Conservation (phyloP, 345 rosid species). For the Eucalyptus pauciflora region DNA sequence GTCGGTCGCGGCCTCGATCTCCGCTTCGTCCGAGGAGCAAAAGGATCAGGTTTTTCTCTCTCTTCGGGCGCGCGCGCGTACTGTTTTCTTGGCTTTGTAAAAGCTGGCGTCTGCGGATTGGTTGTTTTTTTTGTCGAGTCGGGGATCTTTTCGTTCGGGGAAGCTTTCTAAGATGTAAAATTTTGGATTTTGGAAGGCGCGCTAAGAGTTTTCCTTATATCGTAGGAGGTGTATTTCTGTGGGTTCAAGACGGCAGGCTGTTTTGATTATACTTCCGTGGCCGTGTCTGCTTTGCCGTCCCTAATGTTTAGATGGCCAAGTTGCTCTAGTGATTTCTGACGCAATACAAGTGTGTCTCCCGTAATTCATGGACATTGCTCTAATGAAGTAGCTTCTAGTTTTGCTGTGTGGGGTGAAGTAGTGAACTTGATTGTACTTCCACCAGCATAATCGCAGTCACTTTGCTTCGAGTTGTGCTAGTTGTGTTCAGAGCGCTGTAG, state of each 20-base stretch:
- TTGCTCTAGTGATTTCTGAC: neutral
- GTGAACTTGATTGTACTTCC: neutral
- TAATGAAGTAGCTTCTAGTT: neutral
- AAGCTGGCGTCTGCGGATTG: neutral
- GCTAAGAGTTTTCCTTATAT: neutral
- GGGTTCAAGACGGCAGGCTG: neutral
- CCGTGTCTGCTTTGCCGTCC: neutral
- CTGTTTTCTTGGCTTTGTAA: neutral
- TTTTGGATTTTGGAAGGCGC: neutral
- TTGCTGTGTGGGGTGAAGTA: neutral
- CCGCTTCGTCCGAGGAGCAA: constrained; percentile 52
- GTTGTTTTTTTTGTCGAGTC: neutral
- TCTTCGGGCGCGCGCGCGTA: neutral
- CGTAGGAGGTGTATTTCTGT: neutral
- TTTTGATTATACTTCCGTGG: neutral
- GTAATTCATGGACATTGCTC: neutral
- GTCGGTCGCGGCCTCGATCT: constrained; percentile 73
- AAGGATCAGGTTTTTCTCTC: constrained; percentile 58
- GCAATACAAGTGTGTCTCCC: neutral
- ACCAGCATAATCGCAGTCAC: neutral
- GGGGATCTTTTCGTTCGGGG: neutral
- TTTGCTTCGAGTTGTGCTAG: neutral
- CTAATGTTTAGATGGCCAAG: neutral
- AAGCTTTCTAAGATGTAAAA: neutral
- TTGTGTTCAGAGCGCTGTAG: neutral